These are phyloP conservation scores for Claviceps sp. DNA, from an alignment of 2,329 filamentous ascomycete species.

Conservation along the genomic window DNA sequence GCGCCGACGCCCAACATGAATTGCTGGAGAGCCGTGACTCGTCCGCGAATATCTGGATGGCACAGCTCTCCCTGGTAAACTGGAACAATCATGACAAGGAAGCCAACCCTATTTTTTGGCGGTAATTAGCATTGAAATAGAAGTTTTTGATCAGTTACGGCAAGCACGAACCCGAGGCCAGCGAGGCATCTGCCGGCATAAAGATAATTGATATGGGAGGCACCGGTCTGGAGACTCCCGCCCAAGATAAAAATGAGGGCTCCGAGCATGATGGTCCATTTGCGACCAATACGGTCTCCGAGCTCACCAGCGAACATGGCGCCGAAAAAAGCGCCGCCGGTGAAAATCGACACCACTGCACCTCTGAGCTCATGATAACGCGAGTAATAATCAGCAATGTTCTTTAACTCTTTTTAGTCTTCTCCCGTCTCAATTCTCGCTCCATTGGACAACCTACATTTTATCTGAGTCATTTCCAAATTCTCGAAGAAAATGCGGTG, in stretches of 20 bases:
- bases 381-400: background rate
- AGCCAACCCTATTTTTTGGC: background rate
- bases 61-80: background rate
- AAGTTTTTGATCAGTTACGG: background rate
- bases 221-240: constrained; percentile 1
- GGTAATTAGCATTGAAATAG: background rate
- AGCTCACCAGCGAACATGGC: background rate
- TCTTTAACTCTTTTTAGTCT: background rate
- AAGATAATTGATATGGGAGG: background rate
- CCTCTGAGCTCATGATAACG: background rate
- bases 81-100: background rate
- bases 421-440: background rate
- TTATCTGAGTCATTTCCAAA: background rate
- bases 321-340: background rate
- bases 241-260: background rate
- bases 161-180: background rate
- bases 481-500: background rate
- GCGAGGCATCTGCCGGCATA: background rate
- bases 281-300: background rate
- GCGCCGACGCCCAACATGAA: background rate
- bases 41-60: background rate
- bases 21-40: background rate
- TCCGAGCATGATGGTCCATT: background rate
- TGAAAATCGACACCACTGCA: background rate
- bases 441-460: background rate